Percentiles rank a stretch among this genome's conserved stretches.
phyloP scores from a whole-genome alignment of 169 alveolate species.

The Plasmodium berghei region DNA sequence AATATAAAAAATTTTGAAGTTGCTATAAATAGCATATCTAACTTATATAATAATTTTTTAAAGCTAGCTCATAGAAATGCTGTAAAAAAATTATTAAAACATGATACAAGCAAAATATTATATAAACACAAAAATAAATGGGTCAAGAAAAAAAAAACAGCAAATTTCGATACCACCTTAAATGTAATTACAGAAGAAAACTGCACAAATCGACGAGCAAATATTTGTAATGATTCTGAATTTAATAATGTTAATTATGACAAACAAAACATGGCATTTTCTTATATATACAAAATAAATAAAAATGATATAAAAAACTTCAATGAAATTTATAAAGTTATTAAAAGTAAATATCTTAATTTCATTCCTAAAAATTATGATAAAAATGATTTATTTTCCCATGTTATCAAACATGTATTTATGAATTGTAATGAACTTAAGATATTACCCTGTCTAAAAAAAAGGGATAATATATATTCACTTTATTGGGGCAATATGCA shows the following conservation, averaged over 20 bases:
- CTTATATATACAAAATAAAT: conserved; percentile 57
- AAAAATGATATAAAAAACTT: conserved; percentile 43
- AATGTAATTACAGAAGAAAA: neutral
- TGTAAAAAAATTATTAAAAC: conserved; percentile 53
- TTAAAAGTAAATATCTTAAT: conserved; percentile 70
- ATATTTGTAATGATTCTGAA: conserved; percentile 7
- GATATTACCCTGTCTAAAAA: conserved; percentile 70
- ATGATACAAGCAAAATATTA: conserved; percentile 30
- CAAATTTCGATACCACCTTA: neutral
- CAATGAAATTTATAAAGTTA: conserved; percentile 53
- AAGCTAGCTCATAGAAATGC: conserved; percentile 64
- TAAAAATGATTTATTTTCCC: conserved; percentile 44
- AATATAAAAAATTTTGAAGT: conserved; percentile 13
- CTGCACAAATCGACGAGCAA: neutral
- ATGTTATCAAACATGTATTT: conserved; percentile 52
- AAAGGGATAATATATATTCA: conserved; percentile 35
- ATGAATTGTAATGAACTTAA: conserved; percentile 64
- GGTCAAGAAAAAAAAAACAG: conserved; percentile 34
- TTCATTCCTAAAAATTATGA: conserved; percentile 61
- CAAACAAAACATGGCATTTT: neutral
- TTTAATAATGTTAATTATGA: neutral
- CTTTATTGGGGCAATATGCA: conserved; percentile 39
- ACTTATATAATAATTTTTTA: conserved; percentile 50
- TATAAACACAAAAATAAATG: conserved; percentile 57
- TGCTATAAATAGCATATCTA: conserved; percentile 27